These are phyloP conservation scores for Arthrinium phaeospermum DNA, from an alignment of 2,329 filamentous ascomycete genomes.

Conservation along the genomic window DNA sequence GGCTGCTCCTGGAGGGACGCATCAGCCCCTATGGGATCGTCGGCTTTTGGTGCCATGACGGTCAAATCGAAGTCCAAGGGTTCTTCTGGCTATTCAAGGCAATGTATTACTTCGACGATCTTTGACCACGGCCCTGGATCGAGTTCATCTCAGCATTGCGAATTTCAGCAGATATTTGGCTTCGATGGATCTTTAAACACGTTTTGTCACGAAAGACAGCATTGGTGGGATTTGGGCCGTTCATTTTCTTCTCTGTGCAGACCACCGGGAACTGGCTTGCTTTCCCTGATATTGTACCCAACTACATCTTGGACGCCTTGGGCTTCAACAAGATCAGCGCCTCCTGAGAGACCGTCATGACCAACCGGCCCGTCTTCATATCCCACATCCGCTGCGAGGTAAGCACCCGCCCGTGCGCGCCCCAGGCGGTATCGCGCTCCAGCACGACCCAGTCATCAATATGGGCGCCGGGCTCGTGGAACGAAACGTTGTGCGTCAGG, in stretches of 20 bases:
- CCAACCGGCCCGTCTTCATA: slow-evolving; percentile 21
- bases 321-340: slow-evolving; percentile 24
- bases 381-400: slow-evolving; percentile 26
- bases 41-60: background rate
- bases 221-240: too few relatives aligned
- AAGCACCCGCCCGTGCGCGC: slow-evolving; percentile 26
- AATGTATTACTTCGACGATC: background rate
- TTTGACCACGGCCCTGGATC: too few relatives aligned
- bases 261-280: too few relatives aligned
- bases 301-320: background rate
- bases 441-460: slow-evolving; percentile 26
- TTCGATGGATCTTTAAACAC: too few relatives aligned
- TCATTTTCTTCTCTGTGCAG: too few relatives aligned
- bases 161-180: too few relatives aligned
- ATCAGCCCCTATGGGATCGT: background rate
- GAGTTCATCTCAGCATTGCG: too few relatives aligned
- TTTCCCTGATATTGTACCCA: background rate
- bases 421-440: slow-evolving; percentile 26
- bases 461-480: slow-evolving; percentile 23
- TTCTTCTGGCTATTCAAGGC: background rate
- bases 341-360: slow-evolving; percentile 26
- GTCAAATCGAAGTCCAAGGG: background rate
- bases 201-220: too few relatives aligned
- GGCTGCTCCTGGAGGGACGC: background rate
- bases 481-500: slow-evolving; percentile 25